A percentile compares a stretch with the other conserved stretches of the same genome.
Conservation (phyloP, 2,329 filamentous ascomycete species). For the Paraphoma sp. region DNA sequence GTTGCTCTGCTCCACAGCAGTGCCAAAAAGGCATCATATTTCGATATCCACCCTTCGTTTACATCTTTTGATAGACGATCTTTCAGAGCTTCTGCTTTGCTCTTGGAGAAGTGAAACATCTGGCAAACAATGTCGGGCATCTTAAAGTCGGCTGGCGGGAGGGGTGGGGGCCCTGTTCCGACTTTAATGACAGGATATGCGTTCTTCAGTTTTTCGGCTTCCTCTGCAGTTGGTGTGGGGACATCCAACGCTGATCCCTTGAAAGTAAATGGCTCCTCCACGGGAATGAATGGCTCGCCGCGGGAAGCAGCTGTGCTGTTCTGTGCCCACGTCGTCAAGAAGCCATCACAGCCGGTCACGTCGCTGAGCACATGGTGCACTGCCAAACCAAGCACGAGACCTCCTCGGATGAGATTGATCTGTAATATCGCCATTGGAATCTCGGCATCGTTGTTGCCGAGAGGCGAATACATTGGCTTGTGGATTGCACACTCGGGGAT, state of each 20-base stretch:
- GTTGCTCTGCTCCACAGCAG: constrained; percentile 29
- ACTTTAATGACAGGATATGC: constrained; percentile 13
- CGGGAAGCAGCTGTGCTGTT: constrained; percentile 22
- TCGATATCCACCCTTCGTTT: constrained; percentile 24
- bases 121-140: constrained; percentile 23
- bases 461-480: not conserved
- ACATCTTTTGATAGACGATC: constrained; percentile 3
- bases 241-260: not conserved
- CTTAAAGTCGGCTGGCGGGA: constrained; percentile 27
- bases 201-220: not conserved
- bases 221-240: not conserved
- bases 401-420: constrained; percentile 35
- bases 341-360: constrained; percentile 32
- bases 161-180: constrained; percentile 14
- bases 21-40: constrained; percentile 33
- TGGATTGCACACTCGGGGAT: not conserved
- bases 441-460: not conserved
- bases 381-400: constrained; percentile 33
- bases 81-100: constrained; percentile 23
- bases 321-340: constrained; percentile 34
- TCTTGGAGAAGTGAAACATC: constrained; percentile 30
- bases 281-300: constrained; percentile 14
- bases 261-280: not conserved
- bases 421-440: constrained; percentile 23
- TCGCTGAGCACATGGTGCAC: constrained; percentile 32